phyloP scores from a whole-genome alignment of 177 flowering plant species.

The Vitis hybrid region DNA sequence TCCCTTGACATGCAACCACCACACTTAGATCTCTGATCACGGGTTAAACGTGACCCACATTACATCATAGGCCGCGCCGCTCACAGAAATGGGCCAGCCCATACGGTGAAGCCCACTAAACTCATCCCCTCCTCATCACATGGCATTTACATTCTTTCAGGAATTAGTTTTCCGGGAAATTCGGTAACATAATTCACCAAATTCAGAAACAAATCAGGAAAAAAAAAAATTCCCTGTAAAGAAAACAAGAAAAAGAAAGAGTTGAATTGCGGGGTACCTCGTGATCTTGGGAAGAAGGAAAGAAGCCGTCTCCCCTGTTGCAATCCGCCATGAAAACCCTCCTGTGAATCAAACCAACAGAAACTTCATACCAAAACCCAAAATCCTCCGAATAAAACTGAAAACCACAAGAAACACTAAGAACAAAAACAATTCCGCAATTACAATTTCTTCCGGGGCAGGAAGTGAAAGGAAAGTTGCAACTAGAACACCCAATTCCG shows the following conservation, averaged over 20 bases:
- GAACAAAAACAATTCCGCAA: background rate
- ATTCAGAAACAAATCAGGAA: too few relatives aligned
- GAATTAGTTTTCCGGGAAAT: background rate
- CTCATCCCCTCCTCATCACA: too few relatives aligned
- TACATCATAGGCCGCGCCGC: too few relatives aligned
- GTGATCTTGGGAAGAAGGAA: slow-evolving; percentile 30
- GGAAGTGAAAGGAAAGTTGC: too few relatives aligned
- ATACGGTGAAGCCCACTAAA: too few relatives aligned
- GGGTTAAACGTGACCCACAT: too few relatives aligned
- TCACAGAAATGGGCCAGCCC: too few relatives aligned
- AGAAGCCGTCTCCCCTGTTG: slow-evolving; percentile 32
- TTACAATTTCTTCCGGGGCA: too few relatives aligned
- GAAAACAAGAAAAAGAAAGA: background rate
- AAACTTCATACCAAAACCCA: background rate
- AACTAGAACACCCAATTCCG: background rate
- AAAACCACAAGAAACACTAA: background rate
- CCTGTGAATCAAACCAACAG: slow-evolving; percentile 2
- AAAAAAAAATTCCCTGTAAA: too few relatives aligned
- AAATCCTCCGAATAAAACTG: slow-evolving; percentile 1
- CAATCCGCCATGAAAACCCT: slow-evolving; percentile 36
- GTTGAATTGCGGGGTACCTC: slow-evolving; percentile 18
- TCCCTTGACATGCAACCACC: too few relatives aligned
- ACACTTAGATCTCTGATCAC: too few relatives aligned
- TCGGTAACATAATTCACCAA: background rate
- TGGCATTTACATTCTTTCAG: too few relatives aligned